Percentiles rank a stretch among this genome's conserved stretches.
Conservation (phyloP, 2,329 filamentous ascomycete genomes). For the Aureobasidium sp. region DNA sequence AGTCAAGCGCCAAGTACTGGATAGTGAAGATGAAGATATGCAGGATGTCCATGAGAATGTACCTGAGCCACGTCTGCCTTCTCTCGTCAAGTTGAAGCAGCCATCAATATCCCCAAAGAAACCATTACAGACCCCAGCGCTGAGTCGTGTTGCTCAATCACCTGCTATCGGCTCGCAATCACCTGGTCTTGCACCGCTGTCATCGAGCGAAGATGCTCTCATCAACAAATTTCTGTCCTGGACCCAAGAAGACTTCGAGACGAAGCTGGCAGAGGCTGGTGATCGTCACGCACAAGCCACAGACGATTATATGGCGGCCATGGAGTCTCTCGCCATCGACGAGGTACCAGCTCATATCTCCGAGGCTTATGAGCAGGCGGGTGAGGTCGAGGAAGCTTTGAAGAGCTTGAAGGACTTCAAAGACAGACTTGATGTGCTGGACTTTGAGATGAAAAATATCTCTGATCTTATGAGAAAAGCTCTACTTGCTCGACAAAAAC, state of each 20-base stretch:
- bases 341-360: slow-evolving; percentile 11
- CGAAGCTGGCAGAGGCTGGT: background rate
- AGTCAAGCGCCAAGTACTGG: background rate
- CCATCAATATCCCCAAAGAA: slow-evolving; percentile 2
- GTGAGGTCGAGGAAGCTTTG: background rate
- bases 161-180: background rate
- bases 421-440: background rate
- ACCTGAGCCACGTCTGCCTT: slow-evolving; percentile 7
- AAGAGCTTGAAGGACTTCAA: slow-evolving; percentile 7
- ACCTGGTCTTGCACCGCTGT: slow-evolving; percentile 1
- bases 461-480: slow-evolving; percentile 15
- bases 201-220: slow-evolving; percentile 11
- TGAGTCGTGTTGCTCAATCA: background rate
- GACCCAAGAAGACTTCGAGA: slow-evolving; percentile 2
- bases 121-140: slow-evolving; percentile 4
- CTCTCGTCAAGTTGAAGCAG: slow-evolving; percentile 13
- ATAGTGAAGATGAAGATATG: slow-evolving; percentile 15
- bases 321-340: slow-evolving; percentile 12
- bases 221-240: slow-evolving; percentile 5
- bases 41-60: slow-evolving; percentile 6
- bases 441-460: slow-evolving; percentile 8
- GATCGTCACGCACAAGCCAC: slow-evolving; percentile 12
- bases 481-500: slow-evolving; percentile 11
- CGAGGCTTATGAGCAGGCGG: background rate
- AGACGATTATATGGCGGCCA: slow-evolving; percentile 14